Conservation (phyloP, 2,329 filamentous ascomycete species). For the Colletotrichum orchidophilum region DNA sequence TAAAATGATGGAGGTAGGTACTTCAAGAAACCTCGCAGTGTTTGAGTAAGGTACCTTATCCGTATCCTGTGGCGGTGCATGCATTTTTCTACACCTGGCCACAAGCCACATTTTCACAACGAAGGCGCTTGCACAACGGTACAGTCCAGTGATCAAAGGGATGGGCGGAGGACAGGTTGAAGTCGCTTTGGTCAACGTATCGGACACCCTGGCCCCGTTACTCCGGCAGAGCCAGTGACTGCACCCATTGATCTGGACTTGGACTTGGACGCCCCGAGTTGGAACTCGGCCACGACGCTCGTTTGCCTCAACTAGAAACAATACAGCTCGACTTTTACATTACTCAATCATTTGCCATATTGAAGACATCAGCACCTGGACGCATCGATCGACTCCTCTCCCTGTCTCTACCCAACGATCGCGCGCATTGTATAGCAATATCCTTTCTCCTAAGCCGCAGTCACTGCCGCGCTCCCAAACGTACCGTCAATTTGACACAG, state of each 20-base stretch:
- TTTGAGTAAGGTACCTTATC: too few relatives aligned
- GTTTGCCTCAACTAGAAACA: neutral
- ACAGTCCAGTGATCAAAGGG: constrained; percentile 4
- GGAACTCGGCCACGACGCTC: neutral
- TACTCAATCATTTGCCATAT: neutral
- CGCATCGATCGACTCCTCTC: neutral
- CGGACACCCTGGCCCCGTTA: constrained; percentile 33
- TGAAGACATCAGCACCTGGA: neutral
- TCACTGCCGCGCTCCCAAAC: neutral
- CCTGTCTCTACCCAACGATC: neutral
- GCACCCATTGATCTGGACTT: neutral
- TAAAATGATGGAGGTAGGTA: too few relatives aligned
- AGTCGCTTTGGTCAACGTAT: constrained; percentile 1
- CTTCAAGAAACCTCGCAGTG: too few relatives aligned
- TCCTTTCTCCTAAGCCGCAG: neutral
- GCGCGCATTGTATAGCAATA: constrained; percentile 9
- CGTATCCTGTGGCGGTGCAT: neutral
- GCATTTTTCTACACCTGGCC: neutral
- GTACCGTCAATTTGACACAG: neutral
- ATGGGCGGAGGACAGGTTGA: constrained; percentile 20
- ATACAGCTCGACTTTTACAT: neutral
- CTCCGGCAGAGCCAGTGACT: neutral
- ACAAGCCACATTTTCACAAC: constrained; percentile 7
- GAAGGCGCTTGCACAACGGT: neutral
- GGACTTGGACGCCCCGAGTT: neutral